These are phyloP conservation scores for baker's yeast (Saccharomyces cerevisiae) DNA, from an alignment of 805 yeast species.

Conservation along the genomic window DNA sequence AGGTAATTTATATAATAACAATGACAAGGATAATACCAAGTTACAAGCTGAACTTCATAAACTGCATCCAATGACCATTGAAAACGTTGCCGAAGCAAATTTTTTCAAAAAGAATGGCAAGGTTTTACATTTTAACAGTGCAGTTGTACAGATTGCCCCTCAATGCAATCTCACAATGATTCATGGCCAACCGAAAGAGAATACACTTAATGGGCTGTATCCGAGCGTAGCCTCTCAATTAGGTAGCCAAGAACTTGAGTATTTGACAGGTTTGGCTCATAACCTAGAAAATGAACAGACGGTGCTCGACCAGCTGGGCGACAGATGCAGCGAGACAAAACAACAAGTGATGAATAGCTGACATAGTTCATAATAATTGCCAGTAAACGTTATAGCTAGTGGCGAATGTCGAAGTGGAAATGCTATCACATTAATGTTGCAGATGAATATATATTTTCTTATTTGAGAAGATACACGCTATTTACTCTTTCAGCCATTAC, in stretches of 20 bases:
- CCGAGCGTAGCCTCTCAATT: conserved; percentile 93
- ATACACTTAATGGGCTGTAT: conserved; percentile 80
- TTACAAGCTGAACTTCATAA: conserved; percentile 84
- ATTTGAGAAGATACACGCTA: background rate
- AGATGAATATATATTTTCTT: background rate
- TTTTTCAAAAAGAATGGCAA: conserved; percentile 94
- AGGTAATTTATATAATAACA: conserved; percentile 36
- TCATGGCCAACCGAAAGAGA: conserved; percentile 92
- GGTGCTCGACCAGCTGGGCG: background rate
- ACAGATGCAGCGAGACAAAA: background rate
- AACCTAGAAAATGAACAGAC: background rate
- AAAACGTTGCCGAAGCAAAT: conserved; percentile 92
- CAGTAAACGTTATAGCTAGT: background rate
- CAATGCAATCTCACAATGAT: conserved; percentile 87
- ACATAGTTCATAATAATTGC: background rate
- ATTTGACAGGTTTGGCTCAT: conserved; percentile 72
- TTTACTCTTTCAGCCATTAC: conserved; percentile 3
- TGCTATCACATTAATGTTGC: background rate
- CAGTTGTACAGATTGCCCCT: conserved; percentile 90
- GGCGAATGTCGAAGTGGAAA: background rate
- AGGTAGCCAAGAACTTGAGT: conserved; percentile 89
- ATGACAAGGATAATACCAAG: conserved; percentile 82
- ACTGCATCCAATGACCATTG: conserved; percentile 80
- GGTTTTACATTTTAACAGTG: conserved; percentile 91
- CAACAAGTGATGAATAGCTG: background rate